Evolutionary conservation across 257 asterid genomes (phyloP).

Genomic region (Solanum etuberosum): DNA sequence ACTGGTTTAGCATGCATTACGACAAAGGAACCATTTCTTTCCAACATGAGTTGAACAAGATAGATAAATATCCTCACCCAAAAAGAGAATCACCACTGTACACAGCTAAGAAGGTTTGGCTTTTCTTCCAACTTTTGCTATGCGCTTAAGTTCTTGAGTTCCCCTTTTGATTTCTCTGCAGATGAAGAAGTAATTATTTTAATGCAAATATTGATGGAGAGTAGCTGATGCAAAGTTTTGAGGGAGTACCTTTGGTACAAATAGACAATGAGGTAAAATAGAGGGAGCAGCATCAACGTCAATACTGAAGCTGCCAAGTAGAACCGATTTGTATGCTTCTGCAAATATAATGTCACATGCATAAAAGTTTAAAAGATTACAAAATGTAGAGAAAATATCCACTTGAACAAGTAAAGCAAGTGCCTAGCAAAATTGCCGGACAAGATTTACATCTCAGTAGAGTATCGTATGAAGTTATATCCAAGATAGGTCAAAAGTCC

Average conservation of each 20-base stretch:
- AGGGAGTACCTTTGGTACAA: constrained; percentile 56
- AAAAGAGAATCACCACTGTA: neutral
- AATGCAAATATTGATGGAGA: neutral
- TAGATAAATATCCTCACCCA: neutral
- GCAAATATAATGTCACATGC: constrained; percentile 14
- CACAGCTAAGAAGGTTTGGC: constrained; percentile 55
- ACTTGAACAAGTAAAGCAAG: neutral
- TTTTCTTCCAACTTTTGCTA: constrained; percentile 46
- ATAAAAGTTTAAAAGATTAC: neutral
- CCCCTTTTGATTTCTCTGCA: constrained; percentile 55
- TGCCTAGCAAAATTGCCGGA: neutral
- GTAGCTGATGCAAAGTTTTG: constrained; percentile 1
- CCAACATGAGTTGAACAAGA: neutral
- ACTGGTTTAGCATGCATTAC: neutral
- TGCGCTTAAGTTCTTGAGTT: constrained; percentile 59
- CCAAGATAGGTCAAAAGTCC: neutral
- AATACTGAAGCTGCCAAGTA: constrained; percentile 60
- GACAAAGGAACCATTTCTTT: neutral
- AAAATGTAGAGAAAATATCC: neutral
- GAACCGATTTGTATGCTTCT: constrained; percentile 64
- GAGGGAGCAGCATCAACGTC: constrained; percentile 74
- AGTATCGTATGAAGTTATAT: neutral
- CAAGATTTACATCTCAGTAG: neutral
- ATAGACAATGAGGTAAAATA: constrained; percentile 61
- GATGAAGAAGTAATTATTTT: constrained; percentile 1